Evolutionary conservation across 495 filamentous ascomycete species (phyloP).

Genomic region (Durotheca rogersii): DNA sequence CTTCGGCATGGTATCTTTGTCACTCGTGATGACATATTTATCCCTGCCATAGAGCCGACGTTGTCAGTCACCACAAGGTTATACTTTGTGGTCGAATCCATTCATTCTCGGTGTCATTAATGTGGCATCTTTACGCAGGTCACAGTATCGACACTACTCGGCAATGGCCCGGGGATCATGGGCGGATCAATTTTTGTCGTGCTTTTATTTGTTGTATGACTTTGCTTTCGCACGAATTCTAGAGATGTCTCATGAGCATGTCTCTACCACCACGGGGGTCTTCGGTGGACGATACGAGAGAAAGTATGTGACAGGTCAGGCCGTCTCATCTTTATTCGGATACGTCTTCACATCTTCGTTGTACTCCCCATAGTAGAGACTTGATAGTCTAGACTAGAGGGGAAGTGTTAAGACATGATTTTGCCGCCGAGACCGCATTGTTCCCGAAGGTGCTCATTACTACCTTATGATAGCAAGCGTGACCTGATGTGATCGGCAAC

Average conservation of each 20-base stretch:
- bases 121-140: slow-evolving; percentile 4
- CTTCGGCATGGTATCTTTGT: neutral
- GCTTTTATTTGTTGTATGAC: slow-evolving; percentile 21
- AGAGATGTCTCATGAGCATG: slow-evolving; percentile 28
- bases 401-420: slow-evolving; percentile 30
- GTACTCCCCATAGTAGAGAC: slow-evolving; percentile 11
- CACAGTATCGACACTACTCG: neutral
- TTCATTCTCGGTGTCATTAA: slow-evolving; percentile 7
- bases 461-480: no score
- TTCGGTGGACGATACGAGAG: slow-evolving; percentile 23
- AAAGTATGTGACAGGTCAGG: slow-evolving; percentile 17
- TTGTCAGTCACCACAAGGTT: neutral
- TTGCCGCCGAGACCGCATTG: slow-evolving; percentile 1
- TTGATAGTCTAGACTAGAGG: slow-evolving; percentile 28
- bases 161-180: neutral
- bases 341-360: slow-evolving; percentile 31
- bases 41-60: slow-evolving; percentile 17
- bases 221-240: slow-evolving; percentile 21
- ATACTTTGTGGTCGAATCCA: neutral
- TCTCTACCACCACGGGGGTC: slow-evolving; percentile 25
- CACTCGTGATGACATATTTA: neutral
- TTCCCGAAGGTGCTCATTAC: no score
- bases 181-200: slow-evolving; percentile 19
- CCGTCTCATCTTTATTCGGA: slow-evolving; percentile 28
- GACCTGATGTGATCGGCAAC: no score